A percentile compares a stretch with the other conserved stretches of the same genome.
phyloP scores from a whole-genome alignment of 2,329 filamentous ascomycete genomes.

The Fusarium napiforme region DNA sequence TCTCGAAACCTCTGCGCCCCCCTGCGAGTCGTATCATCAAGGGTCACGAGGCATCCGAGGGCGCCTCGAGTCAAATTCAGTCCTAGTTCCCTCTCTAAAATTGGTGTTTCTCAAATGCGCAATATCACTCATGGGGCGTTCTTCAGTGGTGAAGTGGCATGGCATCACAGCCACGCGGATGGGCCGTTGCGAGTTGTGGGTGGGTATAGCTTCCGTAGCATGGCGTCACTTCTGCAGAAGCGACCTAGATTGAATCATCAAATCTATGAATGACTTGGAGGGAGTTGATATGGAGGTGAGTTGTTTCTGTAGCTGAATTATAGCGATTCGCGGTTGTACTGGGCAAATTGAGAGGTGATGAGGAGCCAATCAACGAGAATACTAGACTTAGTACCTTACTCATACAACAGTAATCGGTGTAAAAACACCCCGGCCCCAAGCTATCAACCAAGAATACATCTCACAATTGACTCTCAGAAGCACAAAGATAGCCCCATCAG shows the following conservation, averaged over 20 bases:
- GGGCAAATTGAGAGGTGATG: background rate
- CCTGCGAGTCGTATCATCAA: conserved; percentile 3
- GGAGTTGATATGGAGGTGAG: background rate
- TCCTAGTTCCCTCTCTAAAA: background rate
- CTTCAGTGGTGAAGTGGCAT: background rate
- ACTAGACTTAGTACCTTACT: background rate
- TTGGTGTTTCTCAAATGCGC: background rate
- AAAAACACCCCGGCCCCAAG: background rate
- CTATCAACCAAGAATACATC: background rate
- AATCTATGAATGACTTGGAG: background rate
- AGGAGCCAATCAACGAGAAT: conserved; percentile 6
- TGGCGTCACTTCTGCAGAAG: background rate
- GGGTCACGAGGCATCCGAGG: conserved; percentile 10
- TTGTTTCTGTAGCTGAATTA: background rate
- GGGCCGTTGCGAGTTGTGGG: conserved; percentile 29
- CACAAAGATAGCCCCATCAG: background rate
- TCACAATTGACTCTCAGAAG: background rate
- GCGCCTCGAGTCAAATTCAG: background rate
- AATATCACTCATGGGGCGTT: background rate
- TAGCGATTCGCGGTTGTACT: background rate
- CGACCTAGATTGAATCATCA: background rate
- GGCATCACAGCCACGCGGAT: conserved; percentile 12
- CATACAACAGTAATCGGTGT: background rate
- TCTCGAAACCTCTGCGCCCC: conserved; percentile 32
- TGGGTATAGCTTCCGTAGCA: background rate